Evolutionary conservation across 345 rosid species (phyloP).

Genomic region (Camelina neglecta): DNA sequence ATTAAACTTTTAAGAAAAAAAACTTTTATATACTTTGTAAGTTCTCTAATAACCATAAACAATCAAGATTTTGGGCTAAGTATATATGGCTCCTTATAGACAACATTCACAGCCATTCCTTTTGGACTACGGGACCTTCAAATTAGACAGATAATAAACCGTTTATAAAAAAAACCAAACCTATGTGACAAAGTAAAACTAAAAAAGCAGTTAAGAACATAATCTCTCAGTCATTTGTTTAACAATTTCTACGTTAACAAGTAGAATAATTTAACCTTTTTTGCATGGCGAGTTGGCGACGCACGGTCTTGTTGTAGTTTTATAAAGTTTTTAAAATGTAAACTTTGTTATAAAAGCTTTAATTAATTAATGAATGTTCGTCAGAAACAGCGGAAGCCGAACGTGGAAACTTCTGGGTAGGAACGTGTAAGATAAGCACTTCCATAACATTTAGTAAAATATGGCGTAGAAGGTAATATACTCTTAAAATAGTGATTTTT

Average conservation of each 20-base stretch:
- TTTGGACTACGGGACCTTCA: background rate
- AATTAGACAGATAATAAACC: background rate
- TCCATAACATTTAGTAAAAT: background rate
- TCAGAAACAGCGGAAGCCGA: constrained; percentile 6
- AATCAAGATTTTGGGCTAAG: background rate
- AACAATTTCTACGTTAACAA: background rate
- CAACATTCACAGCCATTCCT: constrained; percentile 9
- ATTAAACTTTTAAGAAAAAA: too few relatives aligned
- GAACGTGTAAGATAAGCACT: background rate
- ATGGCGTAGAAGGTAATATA: too few relatives aligned
- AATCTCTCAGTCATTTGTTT: background rate
- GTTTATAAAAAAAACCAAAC: background rate
- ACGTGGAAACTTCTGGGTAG: constrained; percentile 15
- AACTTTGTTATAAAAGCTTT: too few relatives aligned
- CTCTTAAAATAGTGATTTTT: too few relatives aligned
- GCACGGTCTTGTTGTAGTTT: background rate
- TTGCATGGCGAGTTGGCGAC: too few relatives aligned
- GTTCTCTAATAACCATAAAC: background rate
- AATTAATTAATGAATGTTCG: background rate
- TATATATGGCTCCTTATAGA: background rate
- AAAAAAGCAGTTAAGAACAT: constrained; percentile 11
- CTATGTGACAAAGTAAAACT: background rate
- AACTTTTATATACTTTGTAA: too few relatives aligned
- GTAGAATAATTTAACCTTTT: background rate
- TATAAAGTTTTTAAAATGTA: too few relatives aligned